Conservation (phyloP, 306 rosid species). For the Corylus americana region DNA sequence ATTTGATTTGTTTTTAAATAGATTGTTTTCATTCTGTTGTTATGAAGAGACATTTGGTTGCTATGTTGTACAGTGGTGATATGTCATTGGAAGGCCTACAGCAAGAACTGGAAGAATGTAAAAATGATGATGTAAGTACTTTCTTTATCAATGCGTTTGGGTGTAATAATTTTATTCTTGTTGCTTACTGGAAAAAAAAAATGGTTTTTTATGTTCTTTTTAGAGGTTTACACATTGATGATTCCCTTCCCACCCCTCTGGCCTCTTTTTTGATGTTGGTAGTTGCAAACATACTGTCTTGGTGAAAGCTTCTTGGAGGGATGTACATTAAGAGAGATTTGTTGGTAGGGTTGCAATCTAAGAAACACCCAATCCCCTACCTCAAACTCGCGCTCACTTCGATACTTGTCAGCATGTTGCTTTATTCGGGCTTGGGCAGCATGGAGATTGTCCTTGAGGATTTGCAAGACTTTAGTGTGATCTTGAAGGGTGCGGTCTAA, state of each 20-base stretch:
- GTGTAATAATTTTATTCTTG: not conserved
- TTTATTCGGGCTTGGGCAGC: no score
- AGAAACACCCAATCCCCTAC: no score
- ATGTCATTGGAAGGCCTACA: slow-evolving; percentile 86
- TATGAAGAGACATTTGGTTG: slow-evolving; percentile 9
- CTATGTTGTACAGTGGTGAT: slow-evolving; percentile 57
- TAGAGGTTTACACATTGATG: not conserved
- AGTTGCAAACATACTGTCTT: slow-evolving; percentile 77
- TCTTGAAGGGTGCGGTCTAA: no score
- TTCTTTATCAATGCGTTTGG: not conserved
- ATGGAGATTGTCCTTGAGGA: no score
- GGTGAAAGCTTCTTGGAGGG: no score
- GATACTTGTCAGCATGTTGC: no score
- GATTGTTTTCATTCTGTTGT: not conserved
- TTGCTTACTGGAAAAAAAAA: not conserved
- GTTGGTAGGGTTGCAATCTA: no score
- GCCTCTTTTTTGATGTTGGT: slow-evolving; percentile 48
- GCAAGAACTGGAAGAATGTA: slow-evolving; percentile 92
- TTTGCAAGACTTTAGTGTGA: no score
- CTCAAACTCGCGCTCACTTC: no score
- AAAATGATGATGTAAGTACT: slow-evolving; percentile 68
- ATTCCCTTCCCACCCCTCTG: slow-evolving; percentile 3
- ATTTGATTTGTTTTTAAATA: not conserved
- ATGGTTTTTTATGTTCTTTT: not conserved
- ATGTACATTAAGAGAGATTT: no score